phyloP scores from a whole-genome alignment of 208 protist genomes.

The Acanthamoeba royreba region DNA sequence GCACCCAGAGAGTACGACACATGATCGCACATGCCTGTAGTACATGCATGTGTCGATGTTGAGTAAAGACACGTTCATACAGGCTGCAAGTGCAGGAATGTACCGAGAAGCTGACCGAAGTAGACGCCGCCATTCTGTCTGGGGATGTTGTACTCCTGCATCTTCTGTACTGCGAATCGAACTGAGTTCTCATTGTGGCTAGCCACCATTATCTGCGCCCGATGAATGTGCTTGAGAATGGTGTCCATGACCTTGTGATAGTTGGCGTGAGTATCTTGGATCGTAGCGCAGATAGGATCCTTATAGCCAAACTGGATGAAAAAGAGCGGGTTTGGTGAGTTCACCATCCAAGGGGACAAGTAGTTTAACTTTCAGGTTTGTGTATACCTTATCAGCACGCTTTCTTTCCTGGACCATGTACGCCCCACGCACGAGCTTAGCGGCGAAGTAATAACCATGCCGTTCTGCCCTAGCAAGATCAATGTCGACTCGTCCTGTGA shows the following conservation, averaged over 20 bases:
- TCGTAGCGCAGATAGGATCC: slow-evolving; percentile 88
- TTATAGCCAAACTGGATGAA: slow-evolving; percentile 78
- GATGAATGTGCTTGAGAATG: slow-evolving; percentile 25
- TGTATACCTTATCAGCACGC: slow-evolving; percentile 13
- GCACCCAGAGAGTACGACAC: slow-evolving; percentile 89
- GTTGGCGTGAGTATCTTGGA: slow-evolving; percentile 89
- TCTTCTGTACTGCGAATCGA: slow-evolving; percentile 75
- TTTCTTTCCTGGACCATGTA: slow-evolving; percentile 91
- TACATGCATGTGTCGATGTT: neutral
- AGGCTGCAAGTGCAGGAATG: neutral
- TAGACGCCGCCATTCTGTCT: slow-evolving; percentile 64
- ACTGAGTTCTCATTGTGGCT: slow-evolving; percentile 92
- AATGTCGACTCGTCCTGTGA: slow-evolving; percentile 78
- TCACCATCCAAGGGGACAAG: neutral
- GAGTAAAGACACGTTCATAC: neutral
- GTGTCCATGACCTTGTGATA: slow-evolving; percentile 84
- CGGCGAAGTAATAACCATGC: slow-evolving; percentile 87
- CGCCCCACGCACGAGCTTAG: slow-evolving; percentile 95
- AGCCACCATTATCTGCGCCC: slow-evolving; percentile 74
- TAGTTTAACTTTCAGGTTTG: neutral
- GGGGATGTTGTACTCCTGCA: slow-evolving; percentile 62
- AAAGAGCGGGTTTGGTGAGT: neutral
- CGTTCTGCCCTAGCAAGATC: slow-evolving; percentile 85
- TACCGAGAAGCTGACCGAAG: slow-evolving; percentile 92
- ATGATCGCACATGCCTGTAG: slow-evolving; percentile 91